Evolutionary conservation across 768 basidiomycete genomes (phyloP).

Genomic region (Mycena galericulata): DNA sequence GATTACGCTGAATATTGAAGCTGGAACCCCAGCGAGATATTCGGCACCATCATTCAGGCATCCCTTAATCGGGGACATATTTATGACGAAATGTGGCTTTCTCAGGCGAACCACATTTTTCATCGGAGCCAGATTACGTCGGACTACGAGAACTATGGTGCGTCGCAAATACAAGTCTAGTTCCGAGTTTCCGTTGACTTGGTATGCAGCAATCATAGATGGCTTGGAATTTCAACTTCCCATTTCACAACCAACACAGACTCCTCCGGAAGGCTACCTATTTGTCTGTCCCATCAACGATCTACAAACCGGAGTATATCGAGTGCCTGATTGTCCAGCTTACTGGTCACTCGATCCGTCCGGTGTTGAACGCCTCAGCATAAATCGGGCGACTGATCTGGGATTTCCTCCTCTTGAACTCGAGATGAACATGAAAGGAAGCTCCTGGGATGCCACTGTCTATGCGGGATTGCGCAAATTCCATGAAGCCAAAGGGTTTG

Average conservation of each 20-base stretch:
- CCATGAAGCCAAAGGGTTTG: conserved; percentile 4
- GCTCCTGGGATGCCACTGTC: neutral
- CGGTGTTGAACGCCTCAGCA: neutral
- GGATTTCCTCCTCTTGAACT: neutral
- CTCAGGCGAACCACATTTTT: conserved; percentile 10
- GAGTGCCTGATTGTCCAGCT: neutral
- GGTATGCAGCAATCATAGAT: neutral
- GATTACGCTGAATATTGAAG: neutral
- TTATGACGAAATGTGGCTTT: neutral
- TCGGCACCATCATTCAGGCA: no score
- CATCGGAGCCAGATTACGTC: neutral
- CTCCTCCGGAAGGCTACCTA: neutral
- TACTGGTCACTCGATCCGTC: conserved; percentile 15
- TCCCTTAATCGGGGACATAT: neutral
- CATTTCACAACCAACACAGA: neutral
- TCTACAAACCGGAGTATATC: neutral
- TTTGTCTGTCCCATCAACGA: neutral
- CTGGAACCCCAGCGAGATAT: neutral
- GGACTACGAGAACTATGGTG: neutral
- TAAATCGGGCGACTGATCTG: neutral
- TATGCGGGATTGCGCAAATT: neutral
- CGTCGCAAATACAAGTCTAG: neutral
- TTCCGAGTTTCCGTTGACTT: neutral
- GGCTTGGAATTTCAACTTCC: neutral
- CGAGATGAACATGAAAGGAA: neutral